Conservation (phyloP, 2,329 filamentous ascomycete genomes). For the Albophoma yamanashiensis region DNA sequence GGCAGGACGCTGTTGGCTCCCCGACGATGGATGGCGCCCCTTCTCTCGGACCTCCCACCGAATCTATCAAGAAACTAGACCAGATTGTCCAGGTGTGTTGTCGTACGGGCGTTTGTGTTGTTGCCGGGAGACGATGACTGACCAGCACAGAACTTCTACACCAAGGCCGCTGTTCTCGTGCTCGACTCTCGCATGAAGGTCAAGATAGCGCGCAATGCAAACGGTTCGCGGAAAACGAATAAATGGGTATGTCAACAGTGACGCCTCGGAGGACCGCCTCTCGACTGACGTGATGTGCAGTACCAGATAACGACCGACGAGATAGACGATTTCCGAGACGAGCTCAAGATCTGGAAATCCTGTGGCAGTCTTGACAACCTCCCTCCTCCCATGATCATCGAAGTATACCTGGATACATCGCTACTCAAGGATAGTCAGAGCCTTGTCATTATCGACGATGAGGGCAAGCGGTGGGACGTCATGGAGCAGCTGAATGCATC, state of each 20-base stretch:
- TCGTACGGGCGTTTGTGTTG: not conserved
- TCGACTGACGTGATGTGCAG: constrained; percentile 33
- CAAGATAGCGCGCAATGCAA: constrained; percentile 32
- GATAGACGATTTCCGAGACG: constrained; percentile 75
- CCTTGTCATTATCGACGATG: constrained; percentile 77
- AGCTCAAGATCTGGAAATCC: constrained; percentile 70
- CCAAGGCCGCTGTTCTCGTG: constrained; percentile 76
- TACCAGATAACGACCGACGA: constrained; percentile 95
- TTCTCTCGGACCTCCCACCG: constrained; percentile 43
- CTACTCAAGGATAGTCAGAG: constrained; percentile 75
- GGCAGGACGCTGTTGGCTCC: constrained; percentile 30
- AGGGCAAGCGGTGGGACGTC: constrained; percentile 89
- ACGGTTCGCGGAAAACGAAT: constrained; percentile 52
- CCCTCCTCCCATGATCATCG: constrained; percentile 78
- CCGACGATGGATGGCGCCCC: constrained; percentile 35
- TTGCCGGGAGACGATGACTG: not conserved
- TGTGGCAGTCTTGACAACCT: constrained; percentile 67
- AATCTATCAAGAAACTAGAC: constrained; percentile 71
- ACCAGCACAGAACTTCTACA: constrained; percentile 67
- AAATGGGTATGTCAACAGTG: constrained; percentile 57
- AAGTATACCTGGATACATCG: constrained; percentile 77
- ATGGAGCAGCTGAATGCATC: constrained; percentile 66
- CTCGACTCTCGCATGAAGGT: constrained; percentile 71
- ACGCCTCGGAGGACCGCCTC: not conserved
- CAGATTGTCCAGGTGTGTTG: constrained; percentile 75